Base-by-base conservation (phyloP, 768 basidiomycete genomes). In the Kwoniella shandongensis region DNA sequence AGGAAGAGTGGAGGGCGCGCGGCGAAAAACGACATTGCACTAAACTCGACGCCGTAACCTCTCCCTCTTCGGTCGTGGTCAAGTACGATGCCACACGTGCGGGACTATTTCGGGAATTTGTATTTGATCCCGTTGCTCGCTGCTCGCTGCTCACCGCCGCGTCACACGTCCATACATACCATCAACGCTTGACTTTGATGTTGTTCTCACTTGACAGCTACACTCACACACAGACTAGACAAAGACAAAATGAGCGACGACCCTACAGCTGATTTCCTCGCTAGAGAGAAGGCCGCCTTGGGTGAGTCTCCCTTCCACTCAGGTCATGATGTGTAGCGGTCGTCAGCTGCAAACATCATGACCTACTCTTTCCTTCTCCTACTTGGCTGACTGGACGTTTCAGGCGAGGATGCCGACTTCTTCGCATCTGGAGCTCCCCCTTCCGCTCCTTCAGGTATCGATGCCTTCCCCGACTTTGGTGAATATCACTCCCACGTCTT, bases 211-310 rank as follows among this genome's bases (percentile, higher is more conserved):
- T n/a, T n/a, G n/a, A n/a, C n/a, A n/a, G n/a, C n/a, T n/a, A n/a
- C n/a, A n/a, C n/a, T 15, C 15, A n/a, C 4, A 15, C 40, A 29
- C 41, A 35, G 25, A 32, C 32, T 32, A 41, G 22, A 50, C n/a
- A 13, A 4, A 26, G 25, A 18, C 44, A 53, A 20, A 20, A 71
- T 69, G 67, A 67, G 66, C 40, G 69, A 76, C 61, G 75, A 76
- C 63, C 73, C 71, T 30, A 74, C 70, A 57, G 75, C 75, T 23
- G 75, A 74, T 53, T 76, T 74, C 66, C 65, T 76, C 18, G 75
- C 75, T 5, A 42, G 71, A 45, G 75, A 76, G 54, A 68, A 71
- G 55, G 70, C 67, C 13, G 68, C 69, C 26, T 61, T 76, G 25
- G 75, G 75, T 76, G 54, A 57, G 71, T 65, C n/a, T n/a, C n/a